Evolutionary conservation across 2,329 filamentous ascomycete species (phyloP), one percentile per base, ranked within the genome.

Genomic region (Fusarium praegraminearum): DNA sequence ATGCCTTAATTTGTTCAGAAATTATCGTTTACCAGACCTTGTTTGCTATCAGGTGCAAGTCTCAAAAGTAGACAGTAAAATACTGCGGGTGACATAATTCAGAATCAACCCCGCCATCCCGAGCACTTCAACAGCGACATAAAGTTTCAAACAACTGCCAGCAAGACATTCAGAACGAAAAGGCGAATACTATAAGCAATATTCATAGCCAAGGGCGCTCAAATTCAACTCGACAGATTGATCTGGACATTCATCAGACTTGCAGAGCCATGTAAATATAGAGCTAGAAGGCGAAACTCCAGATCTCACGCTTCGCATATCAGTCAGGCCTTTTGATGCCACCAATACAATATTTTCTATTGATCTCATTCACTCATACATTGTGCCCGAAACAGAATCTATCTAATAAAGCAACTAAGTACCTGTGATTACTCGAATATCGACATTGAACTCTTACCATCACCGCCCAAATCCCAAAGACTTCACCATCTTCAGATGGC

Each of bases 1-100:
- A 22, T 6, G 9, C 10, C 16, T 44, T 30, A 6, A 8, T 30
- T 32, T 26, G 24, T 26, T 47, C 13, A 15, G 7, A 22, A 45
- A 36, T 26, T 36, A 36, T 18, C 6, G 33, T 30, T 24, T 13
- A 45, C 13, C 26, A n/a, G 11, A 33, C 18, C 22, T 26, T 5
- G 12, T 22, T 35, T 33, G n/a, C n/a, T 18, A 32, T 33, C 35
- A 26, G n/a, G 32, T 28, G 8, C 22, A 30, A 18, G 24, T 30
- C 4, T 30, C 11, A 16, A 28, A 38, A 30, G 16, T 40, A 30
- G 28, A 11, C 11, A 30, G 28, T 49, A n/a, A 49, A 56, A 56
- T 49, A 49, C 22, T 52, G n/a, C n/a, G 18, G 22, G n/a, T 38
- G 26, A 59, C 28, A 52, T 36, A 46, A 38, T 26, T 44, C 38